Conservation (phyloP, 2,329 filamentous ascomycete genomes). For the Penicillium sp. region DNA sequence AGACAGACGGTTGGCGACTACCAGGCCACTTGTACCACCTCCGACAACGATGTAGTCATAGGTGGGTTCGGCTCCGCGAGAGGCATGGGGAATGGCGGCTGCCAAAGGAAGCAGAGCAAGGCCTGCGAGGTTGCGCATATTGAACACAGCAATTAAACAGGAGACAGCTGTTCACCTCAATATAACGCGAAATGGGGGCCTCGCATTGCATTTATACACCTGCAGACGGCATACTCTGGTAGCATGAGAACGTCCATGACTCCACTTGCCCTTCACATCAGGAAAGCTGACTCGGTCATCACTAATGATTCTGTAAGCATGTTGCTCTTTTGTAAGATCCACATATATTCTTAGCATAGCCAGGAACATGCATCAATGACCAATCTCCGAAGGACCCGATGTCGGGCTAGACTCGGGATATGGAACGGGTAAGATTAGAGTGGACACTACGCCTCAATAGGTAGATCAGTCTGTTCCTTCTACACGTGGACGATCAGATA, state of each 20-base stretch:
- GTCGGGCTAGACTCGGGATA: neutral
- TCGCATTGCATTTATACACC: neutral
- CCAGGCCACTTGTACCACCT: conserved; percentile 32
- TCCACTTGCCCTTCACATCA: neutral
- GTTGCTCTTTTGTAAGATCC: neutral
- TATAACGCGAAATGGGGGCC: neutral
- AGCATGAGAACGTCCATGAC: neutral
- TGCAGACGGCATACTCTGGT: neutral
- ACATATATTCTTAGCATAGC: neutral
- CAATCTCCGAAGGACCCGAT: neutral
- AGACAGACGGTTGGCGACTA: conserved; percentile 33
- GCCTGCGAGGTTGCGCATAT: conserved; percentile 13
- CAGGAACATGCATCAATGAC: neutral
- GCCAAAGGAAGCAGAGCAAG: conserved; percentile 16
- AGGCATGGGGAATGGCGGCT: conserved; percentile 9
- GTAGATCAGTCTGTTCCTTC: neutral
- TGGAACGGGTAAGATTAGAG: neutral
- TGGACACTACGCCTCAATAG: neutral
- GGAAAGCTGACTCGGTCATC: neutral
- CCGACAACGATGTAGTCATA: conserved; percentile 35
- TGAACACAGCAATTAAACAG: neutral
- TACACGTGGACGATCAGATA: neutral
- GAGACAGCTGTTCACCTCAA: neutral
- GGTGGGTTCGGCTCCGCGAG: conserved; percentile 2
- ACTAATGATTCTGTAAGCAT: neutral